phyloP scores from a whole-genome alignment of 345 rosid species.

The Ceriops zippeliana region DNA sequence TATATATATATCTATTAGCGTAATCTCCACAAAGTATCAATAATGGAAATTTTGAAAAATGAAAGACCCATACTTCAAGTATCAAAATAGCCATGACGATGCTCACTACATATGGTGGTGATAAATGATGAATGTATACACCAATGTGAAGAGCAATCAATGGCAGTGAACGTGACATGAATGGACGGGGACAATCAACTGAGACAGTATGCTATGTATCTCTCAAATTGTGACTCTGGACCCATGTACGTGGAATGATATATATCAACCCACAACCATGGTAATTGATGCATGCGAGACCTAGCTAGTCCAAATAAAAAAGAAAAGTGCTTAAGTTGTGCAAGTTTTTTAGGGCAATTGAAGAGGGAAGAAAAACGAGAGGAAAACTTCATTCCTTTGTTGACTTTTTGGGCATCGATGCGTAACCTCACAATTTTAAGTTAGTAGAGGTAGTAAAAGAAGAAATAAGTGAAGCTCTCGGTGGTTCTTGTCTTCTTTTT shows the following conservation, averaged over 20 bases:
- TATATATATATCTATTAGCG: not conserved
- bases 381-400: conserved; percentile 23
- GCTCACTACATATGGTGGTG: not conserved
- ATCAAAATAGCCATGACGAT: conserved; percentile 27
- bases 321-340: not conserved
- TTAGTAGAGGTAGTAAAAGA: conserved; percentile 31
- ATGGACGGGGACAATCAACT: conserved; percentile 19
- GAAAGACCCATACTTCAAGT: not conserved
- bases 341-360: conserved; percentile 14
- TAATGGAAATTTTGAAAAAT: conserved; percentile 32
- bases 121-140: conserved; percentile 20
- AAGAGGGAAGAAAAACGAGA: conserved; percentile 12
- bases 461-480: conserved; percentile 28
- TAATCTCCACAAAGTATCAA: not conserved
- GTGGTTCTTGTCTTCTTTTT: conserved; percentile 20
- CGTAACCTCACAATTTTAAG: not conserved
- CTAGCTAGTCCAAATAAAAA: not conserved
- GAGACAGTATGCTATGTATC: not conserved
- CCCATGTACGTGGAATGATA: conserved; percentile 1
- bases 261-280: not conserved
- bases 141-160: conserved; percentile 24
- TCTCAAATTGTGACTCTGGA: not conserved
- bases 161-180: conserved; percentile 11
- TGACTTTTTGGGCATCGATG: conserved; percentile 19
- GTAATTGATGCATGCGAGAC: conserved; percentile 33